Evolutionary conservation across 768 basidiomycete species (phyloP).

Genomic region (Tephrocybe sp.): DNA sequence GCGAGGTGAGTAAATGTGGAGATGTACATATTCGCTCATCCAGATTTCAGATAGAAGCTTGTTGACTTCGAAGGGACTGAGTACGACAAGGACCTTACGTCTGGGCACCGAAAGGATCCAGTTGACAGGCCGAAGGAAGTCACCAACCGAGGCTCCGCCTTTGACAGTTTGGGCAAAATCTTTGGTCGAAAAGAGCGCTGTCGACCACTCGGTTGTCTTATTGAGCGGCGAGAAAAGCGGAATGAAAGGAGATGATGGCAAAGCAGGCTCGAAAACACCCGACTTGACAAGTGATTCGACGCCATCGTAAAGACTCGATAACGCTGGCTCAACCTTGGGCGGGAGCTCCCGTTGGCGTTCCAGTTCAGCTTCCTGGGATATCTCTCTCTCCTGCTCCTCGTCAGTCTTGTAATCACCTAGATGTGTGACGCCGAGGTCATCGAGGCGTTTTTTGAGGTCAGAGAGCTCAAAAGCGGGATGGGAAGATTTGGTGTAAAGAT

Average conservation of each 20-base stretch:
- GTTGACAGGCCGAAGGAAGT: slow-evolving; percentile 37
- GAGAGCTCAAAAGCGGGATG: slow-evolving; percentile 14
- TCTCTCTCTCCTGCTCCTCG: slow-evolving; percentile 53
- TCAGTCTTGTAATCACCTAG: slow-evolving; percentile 27
- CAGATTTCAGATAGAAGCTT: slow-evolving; percentile 34
- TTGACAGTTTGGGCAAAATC: slow-evolving; percentile 34
- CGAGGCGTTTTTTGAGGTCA: slow-evolving; percentile 24
- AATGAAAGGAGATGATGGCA: too few relatives aligned
- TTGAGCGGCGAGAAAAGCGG: slow-evolving; percentile 18
- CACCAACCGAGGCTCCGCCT: slow-evolving; percentile 16
- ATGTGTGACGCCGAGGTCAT: slow-evolving; percentile 24
- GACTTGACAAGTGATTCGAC: slow-evolving; percentile 27
- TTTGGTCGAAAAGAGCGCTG: slow-evolving; percentile 28
- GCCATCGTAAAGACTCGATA: not conserved
- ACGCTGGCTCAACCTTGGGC: slow-evolving; percentile 24
- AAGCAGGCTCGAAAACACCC: slow-evolving; percentile 29
- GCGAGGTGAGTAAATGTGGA: slow-evolving; percentile 44
- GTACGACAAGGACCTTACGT: slow-evolving; percentile 25
- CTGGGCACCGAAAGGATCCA: slow-evolving; percentile 38
- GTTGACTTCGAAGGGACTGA: slow-evolving; percentile 43
- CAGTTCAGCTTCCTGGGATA: slow-evolving; percentile 40
- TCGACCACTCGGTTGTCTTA: slow-evolving; percentile 17
- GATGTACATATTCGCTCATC: slow-evolving; percentile 26
- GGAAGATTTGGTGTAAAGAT: not conserved
- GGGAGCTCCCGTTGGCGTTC: slow-evolving; percentile 41